These are phyloP conservation scores for Microthlaspi erraticum DNA, from an alignment of 345 rosid genomes.

Conservation along the genomic window DNA sequence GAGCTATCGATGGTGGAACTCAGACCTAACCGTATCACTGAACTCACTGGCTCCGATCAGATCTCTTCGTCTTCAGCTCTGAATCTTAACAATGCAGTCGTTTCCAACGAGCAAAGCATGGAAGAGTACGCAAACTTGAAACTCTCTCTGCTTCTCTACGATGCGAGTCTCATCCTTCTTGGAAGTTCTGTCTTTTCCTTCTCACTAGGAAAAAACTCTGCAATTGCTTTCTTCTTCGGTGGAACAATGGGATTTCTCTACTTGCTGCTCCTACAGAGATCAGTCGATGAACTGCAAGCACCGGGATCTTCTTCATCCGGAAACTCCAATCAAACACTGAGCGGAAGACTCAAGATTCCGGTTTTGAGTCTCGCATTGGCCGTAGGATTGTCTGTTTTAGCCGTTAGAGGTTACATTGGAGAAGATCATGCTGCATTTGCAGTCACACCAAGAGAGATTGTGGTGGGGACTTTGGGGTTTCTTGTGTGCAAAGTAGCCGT, in stretches of 20 bases:
- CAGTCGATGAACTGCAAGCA: slow-evolving; percentile 67
- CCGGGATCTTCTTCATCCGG: slow-evolving; percentile 47
- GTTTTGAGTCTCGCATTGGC: slow-evolving; percentile 54
- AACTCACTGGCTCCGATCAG: slow-evolving; percentile 48
- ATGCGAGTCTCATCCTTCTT: slow-evolving; percentile 49
- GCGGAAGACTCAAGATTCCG: slow-evolving; percentile 54
- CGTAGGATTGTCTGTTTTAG: slow-evolving; percentile 50
- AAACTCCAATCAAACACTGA: slow-evolving; percentile 35
- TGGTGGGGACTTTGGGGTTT: slow-evolving; percentile 79
- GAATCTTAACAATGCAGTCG: slow-evolving; percentile 1
- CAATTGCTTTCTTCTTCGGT: slow-evolving; percentile 71
- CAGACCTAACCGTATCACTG: slow-evolving; percentile 53
- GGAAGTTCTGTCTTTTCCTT: slow-evolving; percentile 57
- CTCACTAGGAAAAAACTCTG: slow-evolving; percentile 54
- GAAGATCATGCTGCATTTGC: slow-evolving; percentile 45
- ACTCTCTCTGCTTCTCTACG: slow-evolving; percentile 61
- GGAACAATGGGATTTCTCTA: slow-evolving; percentile 74
- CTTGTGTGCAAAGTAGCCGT: slow-evolving; percentile 86
- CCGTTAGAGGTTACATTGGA: slow-evolving; percentile 49
- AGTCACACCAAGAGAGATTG: slow-evolving; percentile 69
- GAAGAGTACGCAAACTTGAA: slow-evolving; percentile 81
- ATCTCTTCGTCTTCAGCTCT: slow-evolving; percentile 41
- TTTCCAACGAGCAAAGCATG: slow-evolving; percentile 80
- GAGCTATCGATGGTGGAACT: slow-evolving; percentile 75
- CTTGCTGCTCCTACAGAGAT: slow-evolving; percentile 70